phyloP scores from a whole-genome alignment of 2,329 filamentous ascomycete species.

The Trichoderma guizhouense region DNA sequence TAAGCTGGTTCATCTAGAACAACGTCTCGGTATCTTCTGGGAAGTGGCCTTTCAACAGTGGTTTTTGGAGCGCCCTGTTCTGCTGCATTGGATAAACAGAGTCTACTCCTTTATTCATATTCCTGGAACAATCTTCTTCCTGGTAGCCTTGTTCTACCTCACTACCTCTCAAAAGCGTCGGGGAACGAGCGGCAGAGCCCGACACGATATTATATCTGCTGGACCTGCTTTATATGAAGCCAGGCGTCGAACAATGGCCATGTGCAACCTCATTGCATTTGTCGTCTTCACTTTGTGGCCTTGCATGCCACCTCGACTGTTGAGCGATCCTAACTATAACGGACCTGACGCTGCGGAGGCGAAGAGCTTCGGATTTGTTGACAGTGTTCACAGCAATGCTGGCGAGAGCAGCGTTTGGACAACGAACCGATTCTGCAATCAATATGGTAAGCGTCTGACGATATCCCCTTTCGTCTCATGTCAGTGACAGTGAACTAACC shows the following conservation, averaged over 20 bases:
- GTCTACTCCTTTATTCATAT: slow-evolving; percentile 77
- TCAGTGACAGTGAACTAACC: background rate
- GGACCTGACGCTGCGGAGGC: slow-evolving; percentile 56
- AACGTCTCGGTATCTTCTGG: slow-evolving; percentile 61
- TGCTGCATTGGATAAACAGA: slow-evolving; percentile 69
- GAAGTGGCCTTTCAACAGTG: slow-evolving; percentile 58
- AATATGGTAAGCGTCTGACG: slow-evolving; percentile 54
- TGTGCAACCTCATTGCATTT: slow-evolving; percentile 60
- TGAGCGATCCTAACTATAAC: slow-evolving; percentile 53
- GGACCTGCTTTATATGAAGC: slow-evolving; percentile 52
- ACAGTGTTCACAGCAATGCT: slow-evolving; percentile 52
- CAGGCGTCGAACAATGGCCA: slow-evolving; percentile 57
- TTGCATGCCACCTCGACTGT: slow-evolving; percentile 60
- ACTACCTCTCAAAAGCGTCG: slow-evolving; percentile 59
- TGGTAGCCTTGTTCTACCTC: slow-evolving; percentile 63
- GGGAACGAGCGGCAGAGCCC: slow-evolving; percentile 27
- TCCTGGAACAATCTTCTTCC: slow-evolving; percentile 69
- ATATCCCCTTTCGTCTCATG: background rate
- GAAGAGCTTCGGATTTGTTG: slow-evolving; percentile 59
- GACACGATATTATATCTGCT: slow-evolving; percentile 32
- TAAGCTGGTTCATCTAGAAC: slow-evolving; percentile 63
- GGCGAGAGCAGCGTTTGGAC: slow-evolving; percentile 66
- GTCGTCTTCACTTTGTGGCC: slow-evolving; percentile 60
- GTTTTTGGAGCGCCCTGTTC: slow-evolving; percentile 46
- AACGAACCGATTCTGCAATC: slow-evolving; percentile 65